Evolutionary conservation across 2,329 filamentous ascomycete genomes (phyloP).

Genomic region (Penicillium sp.): DNA sequence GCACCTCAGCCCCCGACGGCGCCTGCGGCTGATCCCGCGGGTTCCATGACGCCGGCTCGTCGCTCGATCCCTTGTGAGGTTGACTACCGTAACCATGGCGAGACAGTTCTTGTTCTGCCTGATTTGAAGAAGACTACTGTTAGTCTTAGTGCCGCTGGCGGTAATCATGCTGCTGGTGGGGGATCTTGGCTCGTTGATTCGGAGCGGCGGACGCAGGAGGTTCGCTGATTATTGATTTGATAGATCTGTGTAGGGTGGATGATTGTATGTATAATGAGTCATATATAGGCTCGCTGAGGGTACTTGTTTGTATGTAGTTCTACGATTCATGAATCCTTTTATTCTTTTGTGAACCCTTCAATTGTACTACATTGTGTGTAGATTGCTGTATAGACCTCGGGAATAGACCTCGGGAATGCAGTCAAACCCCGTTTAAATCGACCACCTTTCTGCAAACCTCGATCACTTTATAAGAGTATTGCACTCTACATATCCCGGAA

Average conservation of each 20-base stretch:
- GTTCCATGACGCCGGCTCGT: slow-evolving; percentile 19
- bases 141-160: slow-evolving; percentile 66
- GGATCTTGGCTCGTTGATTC: slow-evolving; percentile 67
- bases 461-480: no score
- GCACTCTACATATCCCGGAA: no score
- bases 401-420: background rate
- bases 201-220: slow-evolving; percentile 41
- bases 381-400: background rate
- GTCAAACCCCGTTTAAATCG: background rate
- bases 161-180: slow-evolving; percentile 42
- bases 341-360: background rate
- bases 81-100: slow-evolving; percentile 73
- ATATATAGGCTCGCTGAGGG: background rate
- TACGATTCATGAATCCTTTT: slow-evolving; percentile 19
- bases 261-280: background rate
- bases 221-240: slow-evolving; percentile 16
- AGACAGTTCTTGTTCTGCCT: slow-evolving; percentile 71
- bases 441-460: background rate
- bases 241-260: background rate
- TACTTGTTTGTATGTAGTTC: slow-evolving; percentile 13
- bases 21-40: slow-evolving; percentile 17
- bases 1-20: slow-evolving; percentile 24
- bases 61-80: slow-evolving; percentile 64
- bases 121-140: slow-evolving; percentile 71
- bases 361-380: background rate